Evolutionary conservation across 1,139 yeast species (phyloP), one percentile per base, ranked within the genome.

Genomic region (Sugiyamaella xylanicola): DNA sequence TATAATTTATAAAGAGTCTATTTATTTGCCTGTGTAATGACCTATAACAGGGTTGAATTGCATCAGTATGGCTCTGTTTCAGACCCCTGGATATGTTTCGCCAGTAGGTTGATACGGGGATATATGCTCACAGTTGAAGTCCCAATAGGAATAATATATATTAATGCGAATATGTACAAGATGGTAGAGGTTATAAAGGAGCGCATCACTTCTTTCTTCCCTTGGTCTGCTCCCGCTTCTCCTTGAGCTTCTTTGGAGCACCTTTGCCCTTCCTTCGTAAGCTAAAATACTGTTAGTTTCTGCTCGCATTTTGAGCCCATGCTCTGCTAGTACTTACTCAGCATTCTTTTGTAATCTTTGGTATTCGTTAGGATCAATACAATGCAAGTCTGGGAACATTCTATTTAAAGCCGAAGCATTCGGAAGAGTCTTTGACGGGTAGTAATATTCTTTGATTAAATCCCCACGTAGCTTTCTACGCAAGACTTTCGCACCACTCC

Each of bases 401-500:
- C 74, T 71, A 83, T 77, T 68, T 82, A 86, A 63, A 82, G 85
- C 48, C 89, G 84, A 68, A 85, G 79, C 61, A 81, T 84, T 61
- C 17, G 61, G 56, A 32, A 54, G 20, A 19, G 42, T 41, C 16
- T 89, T 85, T 22, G 54, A 42, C 11, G 57, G 48, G 50, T 95
- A 95, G 69, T 91, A 91, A 71, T 90, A 91, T 60, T 80, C 75
- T 52, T 84, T 83, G 49, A 89, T 71, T 40, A 83, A 76, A 29
- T 88, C 89, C 35, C 98, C 98, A 67, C 81, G 83, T 60, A 91
- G 79, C 40, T 89, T 86, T 49, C 84, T 81, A 51, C 86, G 78
- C 60, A 91, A 78, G 37, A 88, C 83, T 69, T 87, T 86, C 50
- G 91, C 75, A 37, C 97, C 97, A 29, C 89, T 88, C 68, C 96